Percentiles rank a stretch among this genome's conserved stretches.
Conservation (phyloP, 2,329 filamentous ascomycete species). For the Calonectria ilicicola region DNA sequence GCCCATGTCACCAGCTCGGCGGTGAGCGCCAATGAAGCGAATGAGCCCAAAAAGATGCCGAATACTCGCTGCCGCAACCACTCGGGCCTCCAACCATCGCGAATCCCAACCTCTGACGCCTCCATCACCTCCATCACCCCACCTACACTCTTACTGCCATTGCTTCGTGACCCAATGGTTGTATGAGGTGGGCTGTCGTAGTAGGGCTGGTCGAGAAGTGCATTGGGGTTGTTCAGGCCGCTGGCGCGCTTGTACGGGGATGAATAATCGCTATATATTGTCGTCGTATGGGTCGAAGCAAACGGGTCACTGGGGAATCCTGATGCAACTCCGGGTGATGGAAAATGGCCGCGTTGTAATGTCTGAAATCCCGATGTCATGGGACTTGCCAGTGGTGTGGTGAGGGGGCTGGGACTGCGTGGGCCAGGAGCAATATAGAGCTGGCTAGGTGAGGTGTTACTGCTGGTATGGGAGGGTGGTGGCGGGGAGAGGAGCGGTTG, state of each 20-base stretch:
- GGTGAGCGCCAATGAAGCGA: slow-evolving; percentile 34
- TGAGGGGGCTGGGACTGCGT: slow-evolving; percentile 30
- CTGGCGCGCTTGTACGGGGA: slow-evolving; percentile 23
- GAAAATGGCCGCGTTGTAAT: slow-evolving; percentile 34
- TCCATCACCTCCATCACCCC: slow-evolving; percentile 25
- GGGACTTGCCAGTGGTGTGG: slow-evolving; percentile 33
- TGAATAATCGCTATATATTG: slow-evolving; percentile 17
- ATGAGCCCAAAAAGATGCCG: slow-evolving; percentile 35
- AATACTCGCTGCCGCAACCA: slow-evolving; percentile 39
- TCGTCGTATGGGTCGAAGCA: slow-evolving; percentile 23
- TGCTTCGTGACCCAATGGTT: slow-evolving; percentile 20
- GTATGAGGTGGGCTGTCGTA: slow-evolving; percentile 37
- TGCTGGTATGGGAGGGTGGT: slow-evolving; percentile 26
- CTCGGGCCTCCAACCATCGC: slow-evolving; percentile 41
- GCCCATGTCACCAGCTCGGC: slow-evolving; percentile 41
- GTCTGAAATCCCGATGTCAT: slow-evolving; percentile 33
- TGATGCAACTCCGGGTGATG: slow-evolving; percentile 24
- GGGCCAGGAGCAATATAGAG: slow-evolving; percentile 31
- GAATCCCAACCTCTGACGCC: slow-evolving; percentile 33
- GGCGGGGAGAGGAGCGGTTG: slow-evolving; percentile 41
- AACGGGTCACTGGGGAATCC: slow-evolving; percentile 32
- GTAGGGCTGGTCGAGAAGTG: slow-evolving; percentile 39
- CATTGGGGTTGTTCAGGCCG: slow-evolving; percentile 30
- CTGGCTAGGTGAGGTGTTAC: slow-evolving; percentile 26
- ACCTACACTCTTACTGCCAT: slow-evolving; percentile 18